A percentile compares a stretch with the other conserved stretches of the same genome.
Conservation (phyloP, 2,329 filamentous ascomycete genomes). For the Stemphylium beticola region DNA sequence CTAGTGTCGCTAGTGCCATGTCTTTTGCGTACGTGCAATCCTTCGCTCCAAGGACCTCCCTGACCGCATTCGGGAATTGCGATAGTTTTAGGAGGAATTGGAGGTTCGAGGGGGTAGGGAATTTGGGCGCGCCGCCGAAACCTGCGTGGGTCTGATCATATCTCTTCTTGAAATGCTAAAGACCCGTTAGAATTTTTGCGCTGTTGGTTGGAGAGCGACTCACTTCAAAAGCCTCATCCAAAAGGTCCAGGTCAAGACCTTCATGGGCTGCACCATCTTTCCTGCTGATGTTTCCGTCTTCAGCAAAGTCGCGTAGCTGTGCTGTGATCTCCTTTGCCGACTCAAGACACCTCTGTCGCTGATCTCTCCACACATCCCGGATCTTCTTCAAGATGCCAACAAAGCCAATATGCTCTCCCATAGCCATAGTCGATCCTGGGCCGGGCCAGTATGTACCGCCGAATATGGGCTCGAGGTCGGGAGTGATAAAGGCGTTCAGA, state of each 20-base stretch:
- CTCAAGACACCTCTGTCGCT: slow-evolving; percentile 80
- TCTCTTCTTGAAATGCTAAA: slow-evolving; percentile 31
- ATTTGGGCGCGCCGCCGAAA: slow-evolving; percentile 80
- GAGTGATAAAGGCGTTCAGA: slow-evolving; percentile 94
- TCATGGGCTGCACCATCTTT: slow-evolving; percentile 61
- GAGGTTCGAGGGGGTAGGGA: slow-evolving; percentile 85
- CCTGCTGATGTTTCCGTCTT: slow-evolving; percentile 74
- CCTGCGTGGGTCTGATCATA: slow-evolving; percentile 55
- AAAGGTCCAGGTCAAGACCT: slow-evolving; percentile 82
- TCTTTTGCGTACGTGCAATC: slow-evolving; percentile 75
- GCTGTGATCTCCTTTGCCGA: slow-evolving; percentile 82
- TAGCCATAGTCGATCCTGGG: slow-evolving; percentile 64
- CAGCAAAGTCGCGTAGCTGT: slow-evolving; percentile 84
- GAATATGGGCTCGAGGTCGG: slow-evolving; percentile 90
- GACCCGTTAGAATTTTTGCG: background rate
- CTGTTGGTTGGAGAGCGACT: background rate
- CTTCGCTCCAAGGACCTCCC: slow-evolving; percentile 83
- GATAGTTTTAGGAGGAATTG: slow-evolving; percentile 79
- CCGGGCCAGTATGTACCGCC: slow-evolving; percentile 96
- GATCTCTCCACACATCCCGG: slow-evolving; percentile 74
- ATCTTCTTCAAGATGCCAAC: slow-evolving; percentile 83
- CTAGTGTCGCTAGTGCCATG: slow-evolving; percentile 82
- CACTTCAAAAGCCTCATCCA: slow-evolving; percentile 82
- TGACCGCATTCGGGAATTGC: slow-evolving; percentile 72
- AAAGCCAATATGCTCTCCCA: slow-evolving; percentile 72